Evolutionary conservation across 2,329 filamentous ascomycete species (phyloP), one percentile per base, ranked within the genome.

Genomic region (Fonsecaea pugnacius): DNA sequence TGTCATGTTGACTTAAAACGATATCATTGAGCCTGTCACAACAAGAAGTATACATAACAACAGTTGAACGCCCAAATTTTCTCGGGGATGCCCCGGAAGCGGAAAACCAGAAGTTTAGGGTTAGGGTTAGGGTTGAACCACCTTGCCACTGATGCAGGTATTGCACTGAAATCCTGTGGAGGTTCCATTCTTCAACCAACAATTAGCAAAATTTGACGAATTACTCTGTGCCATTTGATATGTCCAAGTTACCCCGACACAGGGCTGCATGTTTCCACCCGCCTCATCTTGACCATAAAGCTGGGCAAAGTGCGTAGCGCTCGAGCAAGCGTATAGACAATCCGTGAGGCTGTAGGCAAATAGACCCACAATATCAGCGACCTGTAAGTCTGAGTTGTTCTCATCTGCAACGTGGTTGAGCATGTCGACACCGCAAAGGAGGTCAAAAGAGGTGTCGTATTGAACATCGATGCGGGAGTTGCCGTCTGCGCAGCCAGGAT

Each of bases 181-280:
- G 1, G 63, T 68, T 1, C 66, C 66, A 18, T 68, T 68, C 21
- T 68, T 68, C 12, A 66, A n/a, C 66, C 66, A 68, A 32, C 66
- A 68, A 40, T 68, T 68, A 2, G 66, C 63, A 36, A 18, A 35
- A 27, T 62, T 27, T 2, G 52, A 46, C 12, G 51, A 24, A 27
- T 68, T 68, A 50, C 56, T 63, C 35, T 21, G 4, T 4, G 63
- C 60, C 63, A 68, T 63, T 16, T 58, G 18, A 12, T 46, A 58
- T 8, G 52, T 36, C 66, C 66, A 68, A 3, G 63, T 66, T n/a
- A 68, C 60, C 1, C 66, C 63, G 21, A 38, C 58, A 54, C 66
- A 68, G 14, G 35, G 36, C 48, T 58, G 58, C 36, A 56, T 55
- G 36, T 55, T 58, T 8, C 59, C 63, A 7, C 43, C 30, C 7